phyloP scores from a whole-genome alignment of 495 filamentous ascomycete genomes.

The Elasticomyces elasticus region DNA sequence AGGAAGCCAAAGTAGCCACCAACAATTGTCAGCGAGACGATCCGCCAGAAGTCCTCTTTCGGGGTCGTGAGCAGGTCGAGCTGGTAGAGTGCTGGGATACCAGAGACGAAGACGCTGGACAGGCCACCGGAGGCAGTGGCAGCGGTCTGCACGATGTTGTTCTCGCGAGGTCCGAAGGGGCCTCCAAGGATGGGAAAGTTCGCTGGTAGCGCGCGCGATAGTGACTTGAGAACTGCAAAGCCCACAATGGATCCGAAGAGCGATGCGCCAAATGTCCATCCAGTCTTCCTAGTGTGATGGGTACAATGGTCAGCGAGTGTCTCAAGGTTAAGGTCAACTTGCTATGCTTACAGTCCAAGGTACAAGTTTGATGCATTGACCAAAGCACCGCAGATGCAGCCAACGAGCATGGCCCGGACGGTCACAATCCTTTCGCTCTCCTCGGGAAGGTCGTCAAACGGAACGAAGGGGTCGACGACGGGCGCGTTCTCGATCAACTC shows the following conservation, averaged over 20 bases:
- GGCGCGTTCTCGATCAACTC: slow-evolving; percentile 4
- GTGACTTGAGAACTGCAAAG: slow-evolving; percentile 52
- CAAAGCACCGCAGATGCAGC: slow-evolving; percentile 47
- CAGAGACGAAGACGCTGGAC: slow-evolving; percentile 54
- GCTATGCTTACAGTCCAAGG: no score
- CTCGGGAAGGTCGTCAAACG: slow-evolving; percentile 28
- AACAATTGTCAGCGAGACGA: slow-evolving; percentile 53
- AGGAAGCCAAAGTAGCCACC: slow-evolving; percentile 60
- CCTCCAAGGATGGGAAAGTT: slow-evolving; percentile 51
- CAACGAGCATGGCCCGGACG: slow-evolving; percentile 46
- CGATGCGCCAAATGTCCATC: slow-evolving; percentile 52
- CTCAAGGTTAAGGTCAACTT: no score
- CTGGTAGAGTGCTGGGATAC: slow-evolving; percentile 54
- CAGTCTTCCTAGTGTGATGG: no score
- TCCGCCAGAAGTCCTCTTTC: slow-evolving; percentile 45
- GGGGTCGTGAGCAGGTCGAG: slow-evolving; percentile 45
- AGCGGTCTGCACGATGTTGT: slow-evolving; percentile 55
- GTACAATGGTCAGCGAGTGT: no score
- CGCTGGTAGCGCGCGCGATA: slow-evolving; percentile 37
- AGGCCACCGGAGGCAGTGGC: slow-evolving; percentile 55
- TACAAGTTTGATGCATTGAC: slow-evolving; percentile 59
- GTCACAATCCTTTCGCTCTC: slow-evolving; percentile 42
- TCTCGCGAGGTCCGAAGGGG: slow-evolving; percentile 54
- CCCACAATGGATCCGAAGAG: slow-evolving; percentile 49
- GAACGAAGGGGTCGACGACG: slow-evolving; percentile 16